Base-by-base conservation (phyloP, 352 stramenopile genomes). In the Globisporangium carolinianum region DNA sequence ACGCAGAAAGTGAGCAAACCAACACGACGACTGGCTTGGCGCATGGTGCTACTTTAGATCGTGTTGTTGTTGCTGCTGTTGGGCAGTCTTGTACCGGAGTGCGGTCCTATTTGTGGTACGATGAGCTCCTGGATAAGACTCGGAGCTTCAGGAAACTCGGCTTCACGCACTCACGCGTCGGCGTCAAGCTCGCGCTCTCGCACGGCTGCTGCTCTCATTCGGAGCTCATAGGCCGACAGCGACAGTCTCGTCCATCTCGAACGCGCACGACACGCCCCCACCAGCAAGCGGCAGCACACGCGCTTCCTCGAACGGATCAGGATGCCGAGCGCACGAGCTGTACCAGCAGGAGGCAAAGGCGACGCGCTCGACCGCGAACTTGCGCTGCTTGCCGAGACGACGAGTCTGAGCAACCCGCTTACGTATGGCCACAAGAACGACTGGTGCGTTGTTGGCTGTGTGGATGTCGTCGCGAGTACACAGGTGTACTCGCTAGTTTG, bases 391-490 rank as follows among this genome's bases (percentile, higher is more conserved):
- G 72, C 82, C 41, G 82, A 91, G 47, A 89, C 78, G 18, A 87
- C 87, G 39, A 79, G 58, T 14, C 65, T 94, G 52, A 91, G 80
- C 68, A 91, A 94, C 56, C 84, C 82, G 24, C 64, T 91, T 37
- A 91, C 83, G 0, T 89, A 82, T 35, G 81, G 82, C 38, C 76
- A 89, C 51, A 79, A 79, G 50, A 69, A 64, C 45, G 69, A 86
- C 55, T 94, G 83, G 83, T 94, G 78, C 17, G 71, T 47, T 15
- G 35, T 18, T 36, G 32, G 32, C 14, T 55, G 50, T 3, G 7
- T 32, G 37, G n/a, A 32, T 35, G 50, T 41, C 0, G 6, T 38
- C 5, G 8, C 5, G 5, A 8, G 8, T 43, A 4, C 39, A 8
- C 39, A 32, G 3, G 24, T 32, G 11, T 53, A 24, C 48, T 37